Evolutionary conservation across 805 yeast species (phyloP).

Genomic region (Ogataea paradorogensis): DNA sequence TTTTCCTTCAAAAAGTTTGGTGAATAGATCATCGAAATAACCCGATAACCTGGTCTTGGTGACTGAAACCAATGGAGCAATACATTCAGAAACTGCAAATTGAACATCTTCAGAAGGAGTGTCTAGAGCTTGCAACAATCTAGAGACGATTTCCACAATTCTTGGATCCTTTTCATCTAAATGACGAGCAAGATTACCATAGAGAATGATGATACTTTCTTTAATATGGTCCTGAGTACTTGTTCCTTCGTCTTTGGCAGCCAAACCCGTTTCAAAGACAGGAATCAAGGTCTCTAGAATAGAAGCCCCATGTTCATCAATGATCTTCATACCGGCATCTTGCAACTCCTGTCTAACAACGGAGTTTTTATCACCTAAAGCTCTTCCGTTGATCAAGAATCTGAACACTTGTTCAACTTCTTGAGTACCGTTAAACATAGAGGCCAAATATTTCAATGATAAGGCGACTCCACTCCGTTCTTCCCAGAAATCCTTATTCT

Average conservation of each 20-base stretch:
- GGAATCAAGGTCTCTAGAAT: slow-evolving; percentile 75
- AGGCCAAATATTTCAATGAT: slow-evolving; percentile 55
- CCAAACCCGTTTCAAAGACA: slow-evolving; percentile 69
- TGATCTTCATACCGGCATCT: slow-evolving; percentile 80
- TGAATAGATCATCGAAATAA: slow-evolving; percentile 58
- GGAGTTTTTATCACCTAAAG: slow-evolving; percentile 71
- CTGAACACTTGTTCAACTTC: slow-evolving; percentile 54
- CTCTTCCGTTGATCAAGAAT: slow-evolving; percentile 55
- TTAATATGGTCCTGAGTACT: slow-evolving; percentile 58
- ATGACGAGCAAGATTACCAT: slow-evolving; percentile 90
- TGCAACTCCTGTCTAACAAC: slow-evolving; percentile 79
- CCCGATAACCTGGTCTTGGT: slow-evolving; percentile 48
- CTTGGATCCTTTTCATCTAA: slow-evolving; percentile 64
- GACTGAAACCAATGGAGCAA: slow-evolving; percentile 74
- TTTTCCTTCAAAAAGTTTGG: slow-evolving; percentile 53
- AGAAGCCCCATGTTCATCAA: slow-evolving; percentile 60
- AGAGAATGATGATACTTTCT: slow-evolving; percentile 79
- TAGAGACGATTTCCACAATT: slow-evolving; percentile 59
- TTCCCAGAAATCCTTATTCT: slow-evolving; percentile 78
- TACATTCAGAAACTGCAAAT: slow-evolving; percentile 78
- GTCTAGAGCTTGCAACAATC: slow-evolving; percentile 70
- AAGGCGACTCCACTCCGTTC: slow-evolving; percentile 78
- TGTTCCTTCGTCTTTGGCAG: slow-evolving; percentile 45
- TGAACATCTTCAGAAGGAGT: slow-evolving; percentile 92
- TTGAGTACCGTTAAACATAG: slow-evolving; percentile 38